Evolutionary conservation across 2,329 filamentous ascomycete species (phyloP), one percentile per base, ranked within the genome.

Genomic region (Elsinoe perseae): DNA sequence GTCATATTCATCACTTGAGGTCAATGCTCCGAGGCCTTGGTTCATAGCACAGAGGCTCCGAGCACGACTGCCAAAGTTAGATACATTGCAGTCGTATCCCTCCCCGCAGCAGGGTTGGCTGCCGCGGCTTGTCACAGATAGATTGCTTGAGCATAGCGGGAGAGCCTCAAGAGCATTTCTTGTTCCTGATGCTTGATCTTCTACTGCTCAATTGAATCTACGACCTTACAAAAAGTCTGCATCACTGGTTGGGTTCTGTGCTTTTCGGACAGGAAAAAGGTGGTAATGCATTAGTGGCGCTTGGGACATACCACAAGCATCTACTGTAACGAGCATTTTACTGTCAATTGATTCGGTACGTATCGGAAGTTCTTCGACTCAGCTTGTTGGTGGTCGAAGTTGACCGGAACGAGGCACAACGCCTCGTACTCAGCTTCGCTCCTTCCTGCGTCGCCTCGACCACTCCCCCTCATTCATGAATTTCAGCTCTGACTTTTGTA

Each of bases 51-150:
- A 36, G 32, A 36, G 9, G 32, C n/a, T 14, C 9, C 9, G 32
- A 36, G 32, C 9, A 6, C 16, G 40, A 21, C 18, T 18, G n/a
- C 40, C 5, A 44, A 44, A 44, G 40, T 12, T 21, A 44, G 40
- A 25, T 44, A 44, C 40, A 44, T 21, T 44, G 40, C 40, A 21
- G 40, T 44, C 40, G 40, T 44, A 44, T 44, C 25, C 20, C 14
- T 44, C 40, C 40, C 40, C 40, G 40, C 40, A 44, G 40, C 9
- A 44, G 20, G 23, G 20, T 27, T 50, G 27, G 44, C 28, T 50
- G 44, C 44, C 44, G 44, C 44, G 44, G 44, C 44, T 48, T 18
- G 43, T 48, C 21, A 27, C 12, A 48, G 42, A 28, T 46, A 46
- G 23, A 46, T 30, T 30, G 28, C 28, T 30, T 28, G 23, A 46